A percentile compares a stretch with the other conserved stretches of the same genome.
These are phyloP conservation scores for Macrophomina tecta DNA, from an alignment of 2,329 filamentous ascomycete genomes.

Conservation along the genomic window DNA sequence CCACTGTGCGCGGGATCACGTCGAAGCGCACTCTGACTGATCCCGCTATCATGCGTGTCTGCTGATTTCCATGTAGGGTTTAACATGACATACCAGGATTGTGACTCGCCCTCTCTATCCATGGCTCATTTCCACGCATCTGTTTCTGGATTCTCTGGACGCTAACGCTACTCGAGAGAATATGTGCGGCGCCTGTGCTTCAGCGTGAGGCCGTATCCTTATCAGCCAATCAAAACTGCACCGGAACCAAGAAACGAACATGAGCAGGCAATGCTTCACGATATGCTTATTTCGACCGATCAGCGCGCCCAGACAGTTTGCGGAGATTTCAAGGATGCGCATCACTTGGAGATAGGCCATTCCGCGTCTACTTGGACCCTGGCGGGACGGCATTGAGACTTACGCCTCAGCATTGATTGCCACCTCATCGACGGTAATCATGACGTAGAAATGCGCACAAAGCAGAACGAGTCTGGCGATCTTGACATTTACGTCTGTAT, in stretches of 20 bases:
- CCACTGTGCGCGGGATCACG: not conserved
- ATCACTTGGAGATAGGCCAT: not conserved
- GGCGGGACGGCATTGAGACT: not conserved
- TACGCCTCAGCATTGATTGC: not conserved
- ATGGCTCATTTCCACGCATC: not conserved
- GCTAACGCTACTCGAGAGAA: conserved; percentile 1
- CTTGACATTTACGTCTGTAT: too few species aligned
- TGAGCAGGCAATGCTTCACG: not conserved
- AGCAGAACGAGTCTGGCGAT: not conserved
- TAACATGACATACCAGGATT: not conserved
- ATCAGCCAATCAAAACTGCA: conserved; percentile 2
- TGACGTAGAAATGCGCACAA: not conserved
- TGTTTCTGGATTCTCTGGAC: not conserved
- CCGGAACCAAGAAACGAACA: not conserved
- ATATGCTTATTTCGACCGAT: not conserved
- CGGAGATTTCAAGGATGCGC: not conserved
- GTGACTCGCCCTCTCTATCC: not conserved
- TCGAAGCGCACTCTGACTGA: not conserved
- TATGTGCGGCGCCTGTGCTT: conserved; percentile 3
- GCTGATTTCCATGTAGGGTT: not conserved
- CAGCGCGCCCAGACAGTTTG: not conserved
- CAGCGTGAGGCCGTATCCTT: not conserved
- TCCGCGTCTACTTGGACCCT: not conserved
- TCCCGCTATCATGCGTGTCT: not conserved
- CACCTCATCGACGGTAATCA: not conserved